A percentile compares a stretch with the other conserved stretches of the same genome.
phyloP scores from a whole-genome alignment of 805 yeast genomes.

The Blastobotrys muscicola region DNA sequence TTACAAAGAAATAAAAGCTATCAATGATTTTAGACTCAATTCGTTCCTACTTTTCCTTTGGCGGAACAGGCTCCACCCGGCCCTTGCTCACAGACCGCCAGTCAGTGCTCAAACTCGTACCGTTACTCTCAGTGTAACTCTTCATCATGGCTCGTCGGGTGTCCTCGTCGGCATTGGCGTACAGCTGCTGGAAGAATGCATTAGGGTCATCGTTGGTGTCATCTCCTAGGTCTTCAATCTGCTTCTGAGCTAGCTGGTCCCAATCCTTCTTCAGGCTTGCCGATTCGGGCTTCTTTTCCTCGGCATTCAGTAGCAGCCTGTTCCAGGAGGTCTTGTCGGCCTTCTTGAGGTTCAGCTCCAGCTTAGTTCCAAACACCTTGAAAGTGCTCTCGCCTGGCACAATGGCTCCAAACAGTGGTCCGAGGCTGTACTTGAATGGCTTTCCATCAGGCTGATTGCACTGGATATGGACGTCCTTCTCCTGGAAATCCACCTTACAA shows the following conservation, averaged over 20 bases:
- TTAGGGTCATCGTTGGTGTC: slow-evolving; percentile 37
- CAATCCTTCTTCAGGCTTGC: slow-evolving; percentile 41
- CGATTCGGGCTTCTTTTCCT: slow-evolving; percentile 6
- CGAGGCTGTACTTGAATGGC: slow-evolving; percentile 49
- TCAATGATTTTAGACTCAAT: slow-evolving; percentile 54
- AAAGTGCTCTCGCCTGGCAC: slow-evolving; percentile 36
- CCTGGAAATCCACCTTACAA: slow-evolving; percentile 32
- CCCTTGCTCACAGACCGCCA: slow-evolving; percentile 79
- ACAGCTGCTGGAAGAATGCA: slow-evolving; percentile 66
- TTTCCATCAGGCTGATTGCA: slow-evolving; percentile 27
- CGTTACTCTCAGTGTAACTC: slow-evolving; percentile 85
- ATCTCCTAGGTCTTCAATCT: slow-evolving; percentile 24
- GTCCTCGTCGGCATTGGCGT: slow-evolving; percentile 76
- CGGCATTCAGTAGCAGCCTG: slow-evolving; percentile 2
- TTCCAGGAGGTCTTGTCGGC: slow-evolving; percentile 15
- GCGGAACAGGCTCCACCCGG: slow-evolving; percentile 58
- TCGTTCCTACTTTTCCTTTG: too few species aligned
- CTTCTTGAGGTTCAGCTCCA: slow-evolving; percentile 60
- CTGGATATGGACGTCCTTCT: slow-evolving; percentile 6
- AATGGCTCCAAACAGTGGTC: slow-evolving; percentile 45
- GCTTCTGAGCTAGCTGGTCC: slow-evolving; percentile 43
- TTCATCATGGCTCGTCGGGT: slow-evolving; percentile 94
- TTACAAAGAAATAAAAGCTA: too few species aligned
- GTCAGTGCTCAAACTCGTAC: slow-evolving; percentile 86
- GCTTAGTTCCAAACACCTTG: slow-evolving; percentile 57